Percentiles rank a stretch among this genome's conserved stretches.
phyloP scores from a whole-genome alignment of 2,329 filamentous ascomycete species.

The Trichoderma sp. region DNA sequence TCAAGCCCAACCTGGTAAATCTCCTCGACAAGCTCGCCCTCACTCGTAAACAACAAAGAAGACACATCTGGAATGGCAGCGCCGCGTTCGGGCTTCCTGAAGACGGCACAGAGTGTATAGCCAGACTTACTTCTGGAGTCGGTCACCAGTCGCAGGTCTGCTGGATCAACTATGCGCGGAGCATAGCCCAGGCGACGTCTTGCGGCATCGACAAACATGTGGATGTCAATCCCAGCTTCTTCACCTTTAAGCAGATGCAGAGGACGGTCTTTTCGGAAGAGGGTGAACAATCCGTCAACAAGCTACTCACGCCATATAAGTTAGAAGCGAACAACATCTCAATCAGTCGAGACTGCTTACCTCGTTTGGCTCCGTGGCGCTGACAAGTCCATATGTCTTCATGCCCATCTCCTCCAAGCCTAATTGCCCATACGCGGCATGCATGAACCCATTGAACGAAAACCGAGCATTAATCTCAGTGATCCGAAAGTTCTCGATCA shows the following conservation, averaged over 20 bases:
- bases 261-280: constrained; percentile 38
- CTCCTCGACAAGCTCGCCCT: constrained; percentile 39
- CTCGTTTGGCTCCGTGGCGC: constrained; percentile 35
- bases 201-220: constrained; percentile 42
- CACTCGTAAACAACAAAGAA: constrained; percentile 28
- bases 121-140: constrained; percentile 33
- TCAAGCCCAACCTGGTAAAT: constrained; percentile 46
- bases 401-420: constrained; percentile 33
- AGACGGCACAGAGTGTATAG: constrained; percentile 39
- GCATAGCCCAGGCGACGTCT: constrained; percentile 36
- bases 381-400: constrained; percentile 28
- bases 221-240: constrained; percentile 45
- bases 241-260: constrained; percentile 45
- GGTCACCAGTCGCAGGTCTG: constrained; percentile 40
- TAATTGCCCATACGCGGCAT: constrained; percentile 38
- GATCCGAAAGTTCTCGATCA: constrained; percentile 38
- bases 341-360: constrained; percentile 28
- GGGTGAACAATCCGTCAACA: constrained; percentile 36
- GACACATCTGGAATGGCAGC: neutral
- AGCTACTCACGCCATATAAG: constrained; percentile 33
- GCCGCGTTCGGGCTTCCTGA: constrained; percentile 4
- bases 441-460: constrained; percentile 44
- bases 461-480: constrained; percentile 49
- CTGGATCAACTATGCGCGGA: constrained; percentile 42
- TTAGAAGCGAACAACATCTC: neutral